Conservation (phyloP, 768 basidiomycete genomes). For the Amylocystis lapponica region DNA sequence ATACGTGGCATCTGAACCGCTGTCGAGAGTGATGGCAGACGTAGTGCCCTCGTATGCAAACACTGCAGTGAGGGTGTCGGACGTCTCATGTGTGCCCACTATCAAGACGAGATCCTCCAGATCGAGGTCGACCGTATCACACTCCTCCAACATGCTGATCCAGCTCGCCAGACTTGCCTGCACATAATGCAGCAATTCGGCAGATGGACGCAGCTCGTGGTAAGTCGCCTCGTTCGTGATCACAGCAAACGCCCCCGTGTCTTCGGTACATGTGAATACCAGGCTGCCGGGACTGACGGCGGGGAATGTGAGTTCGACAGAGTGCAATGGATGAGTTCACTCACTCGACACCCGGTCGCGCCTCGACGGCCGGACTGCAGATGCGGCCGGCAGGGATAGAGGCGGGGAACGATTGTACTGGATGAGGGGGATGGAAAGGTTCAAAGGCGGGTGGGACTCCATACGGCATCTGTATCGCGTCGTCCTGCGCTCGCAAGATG, state of each 20-base stretch:
- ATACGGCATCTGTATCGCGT: not conserved
- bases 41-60: no score
- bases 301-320: not conserved
- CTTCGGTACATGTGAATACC: conserved; percentile 9
- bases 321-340: conserved; percentile 9
- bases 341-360: conserved; percentile 1
- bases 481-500: conserved; percentile 3
- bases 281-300: conserved; percentile 1
- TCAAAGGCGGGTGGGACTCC: conserved; percentile 4
- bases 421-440: not conserved
- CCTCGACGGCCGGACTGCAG: conserved; percentile 6
- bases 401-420: not conserved
- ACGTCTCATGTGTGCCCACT: no score
- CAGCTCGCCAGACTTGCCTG: conserved; percentile 3
- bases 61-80: no score
- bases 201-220: conserved; percentile 1
- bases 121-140: not conserved
- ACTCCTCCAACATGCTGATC: not conserved
- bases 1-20: no score
- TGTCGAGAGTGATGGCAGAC: no score
- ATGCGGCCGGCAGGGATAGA: conserved; percentile 1
- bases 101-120: conserved; percentile 9
- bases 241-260: conserved; percentile 15
- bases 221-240: not conserved
- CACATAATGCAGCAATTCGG: conserved; percentile 7